Base-by-base conservation (phyloP, 805 yeast species). In the Sugiyamaella americana region DNA sequence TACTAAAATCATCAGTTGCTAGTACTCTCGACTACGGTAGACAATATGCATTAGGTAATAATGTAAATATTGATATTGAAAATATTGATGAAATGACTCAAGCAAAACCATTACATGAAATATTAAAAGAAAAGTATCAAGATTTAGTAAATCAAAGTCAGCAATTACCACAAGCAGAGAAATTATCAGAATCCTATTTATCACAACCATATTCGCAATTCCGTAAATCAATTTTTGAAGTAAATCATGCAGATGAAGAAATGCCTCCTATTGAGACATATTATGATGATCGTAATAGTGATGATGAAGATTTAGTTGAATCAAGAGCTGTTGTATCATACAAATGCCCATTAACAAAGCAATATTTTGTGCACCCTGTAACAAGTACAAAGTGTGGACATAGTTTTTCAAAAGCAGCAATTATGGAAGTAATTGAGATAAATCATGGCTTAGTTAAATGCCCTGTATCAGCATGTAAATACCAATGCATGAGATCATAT, bases 291-390 rank as follows among this genome's bases (percentile, higher is more conserved):
- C 44, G 45, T 17, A 29, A 40, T 19, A 49, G 40, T 16, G 58
- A 49, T 3, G 62, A 59, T 26, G 66, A 61, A 18, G 66, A 63
- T 11, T 21, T 62, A 21, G 58, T 55, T 13, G 57, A 60, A 10
- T 62, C 51, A 34, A 53, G 50, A 20, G 58, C 51, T 20, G 46
- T 42, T 3, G 49, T 51, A 11, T 54, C 63, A 19, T 56, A 55
- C 46, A 57, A 51, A 39, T 63, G 67, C 37, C 67, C 67, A 2
- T 37, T 63, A 21, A 54, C 67, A 3, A 48, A 51, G 40, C 43
- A 47, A 19, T 47, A 50, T 18, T 51, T 54, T 37, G 61, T 23
- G 21, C 55, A 62, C 29, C 64, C 67, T 2, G 64, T 63, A 21
- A 62, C 64, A 2, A 52, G 58, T 20, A 37, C 45, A 16, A 46